phyloP scores from a whole-genome alignment of 1,284 basidiomycete species.

The Microbotryum silenes-acaulis region DNA sequence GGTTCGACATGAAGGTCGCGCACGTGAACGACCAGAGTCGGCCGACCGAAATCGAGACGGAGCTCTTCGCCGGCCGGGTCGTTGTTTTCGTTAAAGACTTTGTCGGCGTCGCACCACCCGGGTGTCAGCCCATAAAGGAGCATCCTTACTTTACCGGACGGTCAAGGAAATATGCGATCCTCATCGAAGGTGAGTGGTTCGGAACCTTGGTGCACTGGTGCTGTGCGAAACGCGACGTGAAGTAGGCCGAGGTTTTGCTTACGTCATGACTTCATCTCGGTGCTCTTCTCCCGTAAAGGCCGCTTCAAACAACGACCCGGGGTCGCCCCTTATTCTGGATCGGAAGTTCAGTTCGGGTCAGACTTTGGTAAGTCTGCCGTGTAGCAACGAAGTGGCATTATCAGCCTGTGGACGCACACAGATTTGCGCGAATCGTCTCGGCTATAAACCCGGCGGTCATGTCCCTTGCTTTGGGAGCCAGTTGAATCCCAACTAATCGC shows the following conservation, averaged over 20 bases:
- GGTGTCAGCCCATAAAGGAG: conserved; percentile 26
- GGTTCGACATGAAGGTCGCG: conserved; percentile 39
- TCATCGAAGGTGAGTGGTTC: conserved; percentile 37
- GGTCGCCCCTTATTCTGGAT: conserved; percentile 32
- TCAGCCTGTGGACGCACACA: not conserved
- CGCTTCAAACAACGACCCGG: conserved; percentile 39
- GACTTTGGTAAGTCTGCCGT: conserved; percentile 38
- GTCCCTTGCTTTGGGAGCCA: too few species aligned
- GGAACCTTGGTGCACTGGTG: too few species aligned
- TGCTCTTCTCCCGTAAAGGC: conserved; percentile 22
- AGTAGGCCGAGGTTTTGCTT: too few species aligned
- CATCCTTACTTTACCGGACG: conserved; percentile 37
- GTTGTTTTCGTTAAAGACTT: conserved; percentile 43
- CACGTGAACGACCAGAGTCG: conserved; percentile 39
- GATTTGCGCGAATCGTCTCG: too few species aligned
- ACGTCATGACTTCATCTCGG: too few species aligned
- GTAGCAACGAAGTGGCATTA: conserved; percentile 20
- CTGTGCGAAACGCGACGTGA: too few species aligned
- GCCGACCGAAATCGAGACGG: conserved; percentile 43
- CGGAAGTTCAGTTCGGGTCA: conserved; percentile 35
- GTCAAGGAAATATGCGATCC: conserved; percentile 42
- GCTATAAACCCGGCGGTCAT: too few species aligned
- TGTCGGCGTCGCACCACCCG: conserved; percentile 37
- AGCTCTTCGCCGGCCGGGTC: conserved; percentile 42
- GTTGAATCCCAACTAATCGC: too few species aligned